Base-by-base conservation (phyloP, 2,329 filamentous ascomycete genomes). In the Ascocoryne sarcoides region DNA sequence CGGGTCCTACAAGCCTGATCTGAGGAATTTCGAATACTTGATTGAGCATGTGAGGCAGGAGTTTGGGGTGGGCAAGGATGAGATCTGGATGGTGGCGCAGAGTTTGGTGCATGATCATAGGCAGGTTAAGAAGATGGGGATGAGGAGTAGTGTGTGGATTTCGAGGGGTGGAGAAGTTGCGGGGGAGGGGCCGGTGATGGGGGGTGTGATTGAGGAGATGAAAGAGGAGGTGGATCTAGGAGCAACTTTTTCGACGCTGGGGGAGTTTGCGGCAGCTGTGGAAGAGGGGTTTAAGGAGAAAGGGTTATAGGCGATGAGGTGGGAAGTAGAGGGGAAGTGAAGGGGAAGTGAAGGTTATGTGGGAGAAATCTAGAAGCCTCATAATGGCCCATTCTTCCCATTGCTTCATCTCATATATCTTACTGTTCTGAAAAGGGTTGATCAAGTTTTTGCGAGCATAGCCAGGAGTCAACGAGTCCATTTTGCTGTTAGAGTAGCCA, bases 91-190 rank as follows among this genome's bases (percentile, higher is more conserved):
- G 61, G 78, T 78, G 17, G 82, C 82, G 10, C 79, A 85, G 62
- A 82, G 77, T 48, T 69, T 84, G 56, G 76, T 72, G 32, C 77
- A 84, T 55, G 83, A 87, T 58, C 81, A 86, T 60, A 68, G 71
- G 21, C 78, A 82, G 0, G 78, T 76, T 3, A 72, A 70, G 57
- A 61, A 70, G 51, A 57, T 75, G 36, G 79, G 73, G 0, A 60
- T 87, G 32, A 68, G 65, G 50, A 40, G 64, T 57, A 17, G 73
- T 43, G 66, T 66, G 23, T 87, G 79, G 79, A 83, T 84, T 50
- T 68, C 66, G 38, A 63, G 76, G 16, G 39, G 16, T 5, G 40
- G 41, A 16, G 41, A 46, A 36, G 41, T 42, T 19, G 21, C 37
- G 5, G 36, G 32, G 43, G 23, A 26, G 12, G n/a, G n/a, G n/a